Percentiles rank a stretch among this genome's conserved stretches.
Evolutionary conservation across 1,139 yeast genomes (phyloP).

Genomic region (Scheffersomyces lignicola): DNA sequence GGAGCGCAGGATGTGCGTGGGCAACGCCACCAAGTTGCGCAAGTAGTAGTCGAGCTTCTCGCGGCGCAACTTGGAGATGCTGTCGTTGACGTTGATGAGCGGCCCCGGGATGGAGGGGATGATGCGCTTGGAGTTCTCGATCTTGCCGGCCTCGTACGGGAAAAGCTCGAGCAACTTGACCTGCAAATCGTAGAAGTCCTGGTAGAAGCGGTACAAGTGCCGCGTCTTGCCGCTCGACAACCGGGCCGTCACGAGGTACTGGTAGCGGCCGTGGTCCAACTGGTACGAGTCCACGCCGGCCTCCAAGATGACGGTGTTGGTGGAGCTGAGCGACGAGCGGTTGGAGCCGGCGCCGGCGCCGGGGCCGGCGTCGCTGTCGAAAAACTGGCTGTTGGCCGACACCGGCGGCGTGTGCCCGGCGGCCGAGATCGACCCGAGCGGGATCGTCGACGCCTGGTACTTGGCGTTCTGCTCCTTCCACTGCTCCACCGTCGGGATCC

Average conservation of each 20-base stretch:
- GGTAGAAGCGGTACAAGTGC: constrained; percentile 83
- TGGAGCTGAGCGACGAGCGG: constrained; percentile 35
- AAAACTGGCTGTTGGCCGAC: constrained; percentile 41
- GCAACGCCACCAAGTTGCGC: constrained; percentile 70
- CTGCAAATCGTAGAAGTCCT: constrained; percentile 94
- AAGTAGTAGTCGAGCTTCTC: constrained; percentile 85
- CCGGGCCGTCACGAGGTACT: constrained; percentile 76
- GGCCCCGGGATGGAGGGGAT: constrained; percentile 98
- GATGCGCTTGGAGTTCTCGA: constrained; percentile 68
- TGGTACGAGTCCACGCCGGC: constrained; percentile 82
- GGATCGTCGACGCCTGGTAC: constrained; percentile 88
- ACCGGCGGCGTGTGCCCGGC: constrained; percentile 21
- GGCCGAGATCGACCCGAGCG: constrained; percentile 55
- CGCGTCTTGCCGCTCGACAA: constrained; percentile 70
- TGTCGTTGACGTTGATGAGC: constrained; percentile 85
- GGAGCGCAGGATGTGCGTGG: constrained; percentile 71
- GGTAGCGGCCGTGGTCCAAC: constrained; percentile 83
- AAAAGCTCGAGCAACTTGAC: constrained; percentile 78
- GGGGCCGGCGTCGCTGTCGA: constrained; percentile 24
- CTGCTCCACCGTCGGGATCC: constrained; percentile 88
- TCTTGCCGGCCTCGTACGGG: constrained; percentile 92
- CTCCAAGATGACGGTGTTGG: constrained; percentile 43
- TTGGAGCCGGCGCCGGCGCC: constrained; percentile 18
- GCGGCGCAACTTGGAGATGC: constrained; percentile 80
- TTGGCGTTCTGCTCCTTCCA: constrained; percentile 92